These are phyloP conservation scores for Cladophialophora immunda DNA, from an alignment of 2,329 filamentous ascomycete species.

Conservation along the genomic window DNA sequence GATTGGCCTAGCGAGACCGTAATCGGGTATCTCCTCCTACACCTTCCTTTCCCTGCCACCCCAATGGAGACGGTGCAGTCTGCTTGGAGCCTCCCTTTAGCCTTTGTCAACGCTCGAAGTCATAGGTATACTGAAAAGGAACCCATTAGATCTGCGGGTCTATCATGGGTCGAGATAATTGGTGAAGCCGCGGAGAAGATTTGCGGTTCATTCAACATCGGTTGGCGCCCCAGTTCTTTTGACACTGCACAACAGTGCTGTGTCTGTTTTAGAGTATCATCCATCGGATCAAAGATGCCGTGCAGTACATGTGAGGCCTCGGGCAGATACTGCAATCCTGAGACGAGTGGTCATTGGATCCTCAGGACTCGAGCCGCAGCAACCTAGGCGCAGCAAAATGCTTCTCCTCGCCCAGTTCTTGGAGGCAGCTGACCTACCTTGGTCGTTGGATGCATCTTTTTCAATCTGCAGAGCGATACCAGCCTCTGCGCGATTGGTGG, in stretches of 20 bases:
- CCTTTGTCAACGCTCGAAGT: not conserved
- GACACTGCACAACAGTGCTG: not conserved
- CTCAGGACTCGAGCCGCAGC: not conserved
- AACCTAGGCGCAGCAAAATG: not conserved
- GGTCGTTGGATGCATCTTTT: not conserved
- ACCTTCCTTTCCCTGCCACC: not conserved
- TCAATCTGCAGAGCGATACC: conserved; percentile 12
- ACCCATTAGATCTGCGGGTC: not conserved
- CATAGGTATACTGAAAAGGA: not conserved
- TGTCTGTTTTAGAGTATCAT: not conserved
- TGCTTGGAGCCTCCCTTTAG: not conserved
- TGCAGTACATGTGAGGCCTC: not conserved
- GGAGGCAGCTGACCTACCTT: conserved; percentile 14
- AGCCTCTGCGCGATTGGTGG: conserved; percentile 7
- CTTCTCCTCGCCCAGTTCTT: not conserved
- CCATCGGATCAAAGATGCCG: not conserved
- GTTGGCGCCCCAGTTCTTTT: not conserved
- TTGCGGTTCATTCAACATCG: not conserved
- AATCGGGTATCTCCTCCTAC: conserved; percentile 2
- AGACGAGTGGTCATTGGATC: not conserved
- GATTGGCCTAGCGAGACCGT: not conserved
- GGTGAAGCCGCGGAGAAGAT: not conserved
- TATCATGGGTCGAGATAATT: not conserved
- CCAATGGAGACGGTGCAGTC: not conserved
- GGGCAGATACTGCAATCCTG: not conserved